Percentiles rank a stretch among this genome's conserved stretches.
These are phyloP conservation scores for Trebouxia sp. DNA, from an alignment of 139 green algal genomes.

Conservation along the genomic window DNA sequence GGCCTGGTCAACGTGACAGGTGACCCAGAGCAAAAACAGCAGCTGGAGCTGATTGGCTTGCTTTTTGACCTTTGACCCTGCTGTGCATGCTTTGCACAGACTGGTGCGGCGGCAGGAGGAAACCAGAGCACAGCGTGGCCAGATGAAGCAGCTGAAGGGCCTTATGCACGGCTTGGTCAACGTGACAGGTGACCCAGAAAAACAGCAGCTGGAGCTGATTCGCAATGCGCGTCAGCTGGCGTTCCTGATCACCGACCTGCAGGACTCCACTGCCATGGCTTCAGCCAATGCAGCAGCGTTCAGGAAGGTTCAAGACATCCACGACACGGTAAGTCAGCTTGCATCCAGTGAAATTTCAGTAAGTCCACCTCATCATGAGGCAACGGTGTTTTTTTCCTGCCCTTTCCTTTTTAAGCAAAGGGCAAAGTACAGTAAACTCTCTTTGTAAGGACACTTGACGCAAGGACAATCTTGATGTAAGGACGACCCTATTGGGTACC, in stretches of 20 bases:
- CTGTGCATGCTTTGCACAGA: not conserved
- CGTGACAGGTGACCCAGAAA: not conserved
- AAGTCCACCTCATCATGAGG: too few species aligned
- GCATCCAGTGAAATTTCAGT: too few species aligned
- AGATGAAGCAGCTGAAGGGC: constrained; percentile 57
- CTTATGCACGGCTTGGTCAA: constrained; percentile 52
- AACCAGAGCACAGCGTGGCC: constrained; percentile 33
- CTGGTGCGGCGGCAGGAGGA: constrained; percentile 28
- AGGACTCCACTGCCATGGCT: constrained; percentile 59
- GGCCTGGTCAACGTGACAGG: constrained; percentile 35
- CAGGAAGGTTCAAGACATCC: constrained; percentile 70
- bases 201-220: constrained; percentile 40
- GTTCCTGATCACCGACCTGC: constrained; percentile 73
- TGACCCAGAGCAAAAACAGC: too few species aligned
- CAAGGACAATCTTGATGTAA: too few species aligned
- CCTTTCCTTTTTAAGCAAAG: too few species aligned
- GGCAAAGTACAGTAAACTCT: too few species aligned
- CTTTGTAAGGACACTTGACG: too few species aligned
- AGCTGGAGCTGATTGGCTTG: too few species aligned
- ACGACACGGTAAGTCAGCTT: constrained; percentile 55
- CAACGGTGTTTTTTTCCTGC: too few species aligned
- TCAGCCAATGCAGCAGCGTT: constrained; percentile 50
- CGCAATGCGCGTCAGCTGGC: constrained; percentile 51
- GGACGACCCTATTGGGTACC: too few species aligned
- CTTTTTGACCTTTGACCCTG: too few species aligned